phyloP scores from a whole-genome alignment of 2,329 filamentous ascomycete genomes.

The Microdochium paspali region DNA sequence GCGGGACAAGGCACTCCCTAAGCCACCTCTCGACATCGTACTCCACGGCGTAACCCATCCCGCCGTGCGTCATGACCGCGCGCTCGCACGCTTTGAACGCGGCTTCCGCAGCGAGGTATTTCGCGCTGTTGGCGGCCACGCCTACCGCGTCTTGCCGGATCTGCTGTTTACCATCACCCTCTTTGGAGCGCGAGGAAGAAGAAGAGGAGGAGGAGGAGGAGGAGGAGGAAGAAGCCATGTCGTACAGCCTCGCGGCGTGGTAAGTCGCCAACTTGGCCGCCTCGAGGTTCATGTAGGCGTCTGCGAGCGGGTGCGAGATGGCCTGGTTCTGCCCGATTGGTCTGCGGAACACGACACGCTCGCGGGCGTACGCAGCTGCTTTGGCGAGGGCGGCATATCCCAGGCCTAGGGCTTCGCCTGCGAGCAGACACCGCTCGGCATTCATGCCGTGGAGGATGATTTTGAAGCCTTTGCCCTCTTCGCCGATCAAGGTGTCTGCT shows the following conservation, averaged over 20 bases:
- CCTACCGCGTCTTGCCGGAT: constrained; percentile 49
- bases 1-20: constrained; percentile 53
- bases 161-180: too few relatives aligned
- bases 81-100: constrained; percentile 54
- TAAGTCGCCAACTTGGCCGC: constrained; percentile 56
- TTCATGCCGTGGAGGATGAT: constrained; percentile 76
- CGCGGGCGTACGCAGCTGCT: constrained; percentile 56
- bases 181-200: too few relatives aligned
- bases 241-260: constrained; percentile 55
- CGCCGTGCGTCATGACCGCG: constrained; percentile 48
- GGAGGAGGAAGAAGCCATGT: constrained; percentile 29
- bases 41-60: constrained; percentile 56
- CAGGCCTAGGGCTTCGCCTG: constrained; percentile 70
- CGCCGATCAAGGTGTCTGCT: constrained; percentile 54
- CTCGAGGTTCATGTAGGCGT: constrained; percentile 57
- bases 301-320: constrained; percentile 55
- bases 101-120: constrained; percentile 59
- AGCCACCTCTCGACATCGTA: constrained; percentile 59
- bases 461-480: constrained; percentile 69
- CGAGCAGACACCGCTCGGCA: constrained; percentile 64
- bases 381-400: constrained; percentile 62
- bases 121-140: constrained; percentile 59
- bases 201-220: too few relatives aligned
- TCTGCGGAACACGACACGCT: constrained; percentile 55
- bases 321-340: constrained; percentile 59